Percentiles rank a stretch among this genome's conserved stretches.
Conservation (phyloP, 495 filamentous ascomycete species). For the Choiromyces venosus region DNA sequence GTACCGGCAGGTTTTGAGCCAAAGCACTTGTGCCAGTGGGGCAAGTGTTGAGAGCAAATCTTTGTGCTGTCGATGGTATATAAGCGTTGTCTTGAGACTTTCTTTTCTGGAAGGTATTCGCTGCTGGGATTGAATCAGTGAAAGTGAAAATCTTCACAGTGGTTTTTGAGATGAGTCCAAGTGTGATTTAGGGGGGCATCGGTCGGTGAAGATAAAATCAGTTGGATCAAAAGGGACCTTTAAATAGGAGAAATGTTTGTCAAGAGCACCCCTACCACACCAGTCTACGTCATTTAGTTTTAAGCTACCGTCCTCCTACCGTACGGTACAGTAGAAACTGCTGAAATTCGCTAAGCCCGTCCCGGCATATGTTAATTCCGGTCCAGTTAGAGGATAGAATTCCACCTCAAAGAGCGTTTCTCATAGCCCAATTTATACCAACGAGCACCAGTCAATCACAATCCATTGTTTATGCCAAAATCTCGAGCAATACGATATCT, state of each 20-base stretch:
- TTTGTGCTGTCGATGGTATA: not conserved
- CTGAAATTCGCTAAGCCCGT: too few species aligned
- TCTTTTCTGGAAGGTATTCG: not conserved
- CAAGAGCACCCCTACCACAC: not conserved
- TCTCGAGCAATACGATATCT: too few species aligned
- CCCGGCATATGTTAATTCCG: too few species aligned
- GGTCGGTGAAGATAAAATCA: not conserved
- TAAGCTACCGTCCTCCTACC: too few species aligned
- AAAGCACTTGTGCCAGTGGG: not conserved
- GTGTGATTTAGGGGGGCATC: not conserved
- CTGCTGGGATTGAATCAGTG: not conserved
- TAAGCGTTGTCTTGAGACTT: not conserved
- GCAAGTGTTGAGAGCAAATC: not conserved
- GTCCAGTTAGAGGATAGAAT: too few species aligned
- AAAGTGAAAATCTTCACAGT: not conserved
- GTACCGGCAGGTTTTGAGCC: not conserved
- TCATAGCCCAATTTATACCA: too few species aligned
- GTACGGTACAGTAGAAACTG: too few species aligned
- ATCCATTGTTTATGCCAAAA: too few species aligned
- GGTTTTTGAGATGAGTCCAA: not conserved
- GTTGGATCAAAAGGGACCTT: not conserved
- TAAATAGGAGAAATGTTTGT: not conserved
- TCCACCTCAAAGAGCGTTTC: too few species aligned
- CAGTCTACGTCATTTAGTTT: not conserved
- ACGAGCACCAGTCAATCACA: too few species aligned